phyloP scores from a whole-genome alignment of 1,284 basidiomycete genomes.

The Sphagnurus paluster region DNA sequence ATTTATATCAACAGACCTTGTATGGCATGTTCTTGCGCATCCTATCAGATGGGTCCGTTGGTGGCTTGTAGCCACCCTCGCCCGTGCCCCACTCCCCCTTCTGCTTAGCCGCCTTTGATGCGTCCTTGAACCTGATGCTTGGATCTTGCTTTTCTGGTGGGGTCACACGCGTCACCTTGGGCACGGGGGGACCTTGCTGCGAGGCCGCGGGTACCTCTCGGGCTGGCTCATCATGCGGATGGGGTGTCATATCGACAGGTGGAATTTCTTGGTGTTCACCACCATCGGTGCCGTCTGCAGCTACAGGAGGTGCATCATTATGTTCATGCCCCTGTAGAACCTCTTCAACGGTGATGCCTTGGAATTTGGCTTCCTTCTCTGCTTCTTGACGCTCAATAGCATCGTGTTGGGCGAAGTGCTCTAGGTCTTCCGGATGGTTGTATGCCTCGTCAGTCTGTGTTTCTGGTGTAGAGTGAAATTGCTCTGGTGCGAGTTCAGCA shows the following conservation, averaged over 20 bases:
- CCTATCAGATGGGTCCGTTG: constrained; percentile 65
- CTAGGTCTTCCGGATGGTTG: constrained; percentile 87
- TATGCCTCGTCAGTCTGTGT: constrained; percentile 97
- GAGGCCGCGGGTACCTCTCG: constrained; percentile 12
- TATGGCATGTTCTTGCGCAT: constrained; percentile 81
- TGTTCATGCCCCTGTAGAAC: constrained; percentile 52
- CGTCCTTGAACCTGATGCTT: constrained; percentile 55
- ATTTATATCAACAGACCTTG: constrained; percentile 58
- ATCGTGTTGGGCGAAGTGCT: constrained; percentile 89
- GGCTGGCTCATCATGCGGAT: constrained; percentile 36
- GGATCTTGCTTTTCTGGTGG: constrained; percentile 71
- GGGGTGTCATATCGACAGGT: constrained; percentile 23
- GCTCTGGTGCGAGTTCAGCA: constrained; percentile 46
- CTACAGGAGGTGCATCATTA: constrained; percentile 24
- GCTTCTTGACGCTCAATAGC: constrained; percentile 87
- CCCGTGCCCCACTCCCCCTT: constrained; percentile 75
- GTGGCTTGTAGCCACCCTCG: constrained; percentile 72
- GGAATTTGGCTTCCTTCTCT: constrained; percentile 76
- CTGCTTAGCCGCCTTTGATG: constrained; percentile 45
- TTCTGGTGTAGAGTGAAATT: constrained; percentile 94
- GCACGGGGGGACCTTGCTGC: constrained; percentile 30
- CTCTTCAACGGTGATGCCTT: constrained; percentile 78
- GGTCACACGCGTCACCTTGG: constrained; percentile 54
- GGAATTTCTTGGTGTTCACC: constrained; percentile 16
- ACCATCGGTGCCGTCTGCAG: constrained; percentile 22